Conservation (phyloP, 805 yeast genomes). For the Lipomyces chichibuensis region DNA sequence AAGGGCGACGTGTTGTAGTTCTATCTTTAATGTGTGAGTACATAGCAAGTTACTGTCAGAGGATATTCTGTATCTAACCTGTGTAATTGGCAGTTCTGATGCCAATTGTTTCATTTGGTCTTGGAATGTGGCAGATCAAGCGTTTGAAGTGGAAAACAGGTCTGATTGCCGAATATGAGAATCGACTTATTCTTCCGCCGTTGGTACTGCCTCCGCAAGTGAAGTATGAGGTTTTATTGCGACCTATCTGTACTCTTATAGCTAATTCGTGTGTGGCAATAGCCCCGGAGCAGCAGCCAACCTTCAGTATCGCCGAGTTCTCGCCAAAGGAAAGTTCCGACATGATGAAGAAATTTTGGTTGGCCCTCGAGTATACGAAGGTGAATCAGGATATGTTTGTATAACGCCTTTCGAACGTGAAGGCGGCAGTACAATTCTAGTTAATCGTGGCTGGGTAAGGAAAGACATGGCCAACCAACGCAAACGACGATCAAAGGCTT, state of each 20-base stretch:
- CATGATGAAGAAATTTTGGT: slow-evolving; percentile 87
- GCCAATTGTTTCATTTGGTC: slow-evolving; percentile 81
- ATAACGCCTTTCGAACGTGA: slow-evolving; percentile 81
- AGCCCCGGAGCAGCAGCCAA: slow-evolving; percentile 68
- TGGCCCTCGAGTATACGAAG: slow-evolving; percentile 82
- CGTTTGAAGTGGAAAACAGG: slow-evolving; percentile 86
- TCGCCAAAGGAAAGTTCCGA: slow-evolving; percentile 75
- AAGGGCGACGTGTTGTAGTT: slow-evolving; percentile 9
- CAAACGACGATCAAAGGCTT: slow-evolving; percentile 60
- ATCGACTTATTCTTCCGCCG: slow-evolving; percentile 72
- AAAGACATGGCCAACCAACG: slow-evolving; percentile 68
- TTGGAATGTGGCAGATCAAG: slow-evolving; percentile 92
- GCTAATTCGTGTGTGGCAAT: slow-evolving; percentile 36
- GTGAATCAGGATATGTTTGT: slow-evolving; percentile 72
- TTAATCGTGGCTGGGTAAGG: slow-evolving; percentile 91
- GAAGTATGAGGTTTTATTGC: slow-evolving; percentile 15
- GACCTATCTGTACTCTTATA: neutral
- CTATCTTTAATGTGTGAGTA: slow-evolving; percentile 23
- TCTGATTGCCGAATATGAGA: slow-evolving; percentile 80
- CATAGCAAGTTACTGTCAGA: neutral
- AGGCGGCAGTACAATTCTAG: slow-evolving; percentile 74
- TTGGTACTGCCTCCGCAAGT: slow-evolving; percentile 62
- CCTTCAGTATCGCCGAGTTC: slow-evolving; percentile 80
- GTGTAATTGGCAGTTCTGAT: slow-evolving; percentile 54
- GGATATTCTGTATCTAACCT: slow-evolving; percentile 1